These are phyloP conservation scores for Suillus cothurnatus DNA, from an alignment of 768 basidiomycete genomes.

Conservation along the genomic window DNA sequence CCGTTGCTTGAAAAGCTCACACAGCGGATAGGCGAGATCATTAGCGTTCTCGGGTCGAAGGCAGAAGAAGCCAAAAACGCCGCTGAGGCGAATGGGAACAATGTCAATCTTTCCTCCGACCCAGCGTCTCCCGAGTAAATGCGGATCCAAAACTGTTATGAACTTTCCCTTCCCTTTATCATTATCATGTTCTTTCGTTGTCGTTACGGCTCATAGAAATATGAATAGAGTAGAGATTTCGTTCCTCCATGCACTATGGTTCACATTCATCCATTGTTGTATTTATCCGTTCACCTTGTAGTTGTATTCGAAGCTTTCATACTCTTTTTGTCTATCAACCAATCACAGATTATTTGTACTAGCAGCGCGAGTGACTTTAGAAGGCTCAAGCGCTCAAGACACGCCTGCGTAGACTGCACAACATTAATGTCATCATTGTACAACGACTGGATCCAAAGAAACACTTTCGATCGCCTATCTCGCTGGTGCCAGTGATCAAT, in stretches of 20 bases:
- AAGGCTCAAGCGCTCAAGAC: no score
- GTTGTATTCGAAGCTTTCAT: slow-evolving; percentile 2
- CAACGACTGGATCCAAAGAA: no score
- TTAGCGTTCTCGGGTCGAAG: slow-evolving; percentile 28
- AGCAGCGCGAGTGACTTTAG: no score
- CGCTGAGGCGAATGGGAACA: neutral
- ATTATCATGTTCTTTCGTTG: slow-evolving; percentile 10
- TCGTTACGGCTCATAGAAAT: slow-evolving; percentile 22
- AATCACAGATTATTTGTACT: neutral
- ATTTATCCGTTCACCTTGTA: neutral
- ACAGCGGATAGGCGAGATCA: slow-evolving; percentile 38
- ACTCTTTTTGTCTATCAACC: neutral
- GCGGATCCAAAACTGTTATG: neutral
- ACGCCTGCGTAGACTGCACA: no score
- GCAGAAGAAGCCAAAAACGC: slow-evolving; percentile 24
- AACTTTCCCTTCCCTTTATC: slow-evolving; percentile 3
- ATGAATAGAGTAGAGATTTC: slow-evolving; percentile 27
- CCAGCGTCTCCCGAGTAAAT: slow-evolving; percentile 14
- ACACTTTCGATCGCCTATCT: no score
- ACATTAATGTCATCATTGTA: no score
- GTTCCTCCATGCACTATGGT: slow-evolving; percentile 11
- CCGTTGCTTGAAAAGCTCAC: slow-evolving; percentile 60
- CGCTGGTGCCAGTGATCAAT: no score
- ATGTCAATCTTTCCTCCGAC: neutral
- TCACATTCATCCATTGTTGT: neutral